These are phyloP conservation scores for Filosporella fistucella DNA, from an alignment of 495 filamentous ascomycete genomes.

Conservation along the genomic window DNA sequence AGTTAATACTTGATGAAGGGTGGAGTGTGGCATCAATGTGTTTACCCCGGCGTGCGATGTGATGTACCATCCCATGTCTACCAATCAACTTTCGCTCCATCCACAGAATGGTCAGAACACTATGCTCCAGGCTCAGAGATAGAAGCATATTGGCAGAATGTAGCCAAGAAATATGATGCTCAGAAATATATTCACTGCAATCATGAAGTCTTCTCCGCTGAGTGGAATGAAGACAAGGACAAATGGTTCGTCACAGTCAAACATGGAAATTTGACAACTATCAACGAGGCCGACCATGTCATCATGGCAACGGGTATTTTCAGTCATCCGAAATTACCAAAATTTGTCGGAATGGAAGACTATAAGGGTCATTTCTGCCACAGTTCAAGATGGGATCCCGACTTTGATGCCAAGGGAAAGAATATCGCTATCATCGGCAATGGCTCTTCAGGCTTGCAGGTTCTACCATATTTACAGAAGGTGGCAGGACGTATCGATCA, in stretches of 20 bases:
- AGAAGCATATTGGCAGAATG: slow-evolving; percentile 45
- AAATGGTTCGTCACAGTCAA: slow-evolving; percentile 39
- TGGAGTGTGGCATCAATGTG: slow-evolving; percentile 57
- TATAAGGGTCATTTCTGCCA: slow-evolving; percentile 39
- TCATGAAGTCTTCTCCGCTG: slow-evolving; percentile 34
- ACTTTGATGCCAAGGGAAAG: slow-evolving; percentile 36
- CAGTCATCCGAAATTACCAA: slow-evolving; percentile 28
- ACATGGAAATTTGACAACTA: slow-evolving; percentile 35
- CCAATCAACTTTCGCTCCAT: slow-evolving; percentile 35
- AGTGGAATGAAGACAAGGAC: slow-evolving; percentile 39
- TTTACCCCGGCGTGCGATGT: slow-evolving; percentile 8
- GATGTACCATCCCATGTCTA: background rate
- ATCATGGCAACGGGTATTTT: slow-evolving; percentile 27
- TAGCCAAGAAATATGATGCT: slow-evolving; percentile 45
- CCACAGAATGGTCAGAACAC: slow-evolving; percentile 49
- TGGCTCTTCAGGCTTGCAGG: slow-evolving; percentile 50
- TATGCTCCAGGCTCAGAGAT: slow-evolving; percentile 52
- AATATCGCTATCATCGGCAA: slow-evolving; percentile 47
- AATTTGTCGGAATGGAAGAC: slow-evolving; percentile 30
- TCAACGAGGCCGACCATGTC: slow-evolving; percentile 49
- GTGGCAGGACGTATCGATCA: slow-evolving; percentile 48
- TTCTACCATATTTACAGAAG: slow-evolving; percentile 36
- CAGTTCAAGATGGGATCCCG: slow-evolving; percentile 21
- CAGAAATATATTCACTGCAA: slow-evolving; percentile 35
- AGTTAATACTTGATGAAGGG: too few relatives aligned